Base-by-base conservation (phyloP, 176 grass and related monocot species). In the Ensete glaucum region DNA sequence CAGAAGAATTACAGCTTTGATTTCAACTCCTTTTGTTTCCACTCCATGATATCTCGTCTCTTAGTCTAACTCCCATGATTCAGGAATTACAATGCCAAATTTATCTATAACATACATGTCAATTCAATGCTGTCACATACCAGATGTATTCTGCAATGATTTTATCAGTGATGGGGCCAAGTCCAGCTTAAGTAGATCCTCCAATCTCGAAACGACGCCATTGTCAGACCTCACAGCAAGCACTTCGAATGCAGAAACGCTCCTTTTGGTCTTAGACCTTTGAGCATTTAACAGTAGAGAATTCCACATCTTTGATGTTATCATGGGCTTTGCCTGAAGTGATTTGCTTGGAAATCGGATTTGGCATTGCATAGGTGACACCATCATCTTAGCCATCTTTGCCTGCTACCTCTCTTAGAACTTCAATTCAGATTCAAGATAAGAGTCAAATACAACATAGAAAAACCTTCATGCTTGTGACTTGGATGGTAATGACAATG, bases 71-170 rank as follows among this genome's bases (percentile, higher is more conserved):
- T 71, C 34, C 49, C 15, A 71, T 20, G 19, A 10, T 71, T 71
- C 9, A 19, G 63, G 26, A 65, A 65, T 65, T 64, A 13, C 23
- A 62, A 0, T n/a, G 8, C 1, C 67, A 13, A 17, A 48, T 17
- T 70, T 49, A 50, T 15, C 34, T 34, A 34, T 34, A 29, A 34
- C 34, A 5, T 16, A 2, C 43, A 70, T 11, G 19, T n/a, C 11
- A 49, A 17, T 16, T n/a, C 1, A 60, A 17, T 58, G 21, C 7
- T 49, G 50, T 11, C 20, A 52, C 17, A 19, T 22, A 98, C 94
- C 94, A 98, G 77, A 98, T 91, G 86, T 98, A 98, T 80, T 98
- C 94, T 0, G 94, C 94, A 62, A 98, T 93, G 73, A 93, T 71
- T 78, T 76, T 98, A 86, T 93, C 84, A 62, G 88, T 93, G 84